phyloP scores from a whole-genome alignment of 306 rosid genomes.

The Luffa aegyptiaca region DNA sequence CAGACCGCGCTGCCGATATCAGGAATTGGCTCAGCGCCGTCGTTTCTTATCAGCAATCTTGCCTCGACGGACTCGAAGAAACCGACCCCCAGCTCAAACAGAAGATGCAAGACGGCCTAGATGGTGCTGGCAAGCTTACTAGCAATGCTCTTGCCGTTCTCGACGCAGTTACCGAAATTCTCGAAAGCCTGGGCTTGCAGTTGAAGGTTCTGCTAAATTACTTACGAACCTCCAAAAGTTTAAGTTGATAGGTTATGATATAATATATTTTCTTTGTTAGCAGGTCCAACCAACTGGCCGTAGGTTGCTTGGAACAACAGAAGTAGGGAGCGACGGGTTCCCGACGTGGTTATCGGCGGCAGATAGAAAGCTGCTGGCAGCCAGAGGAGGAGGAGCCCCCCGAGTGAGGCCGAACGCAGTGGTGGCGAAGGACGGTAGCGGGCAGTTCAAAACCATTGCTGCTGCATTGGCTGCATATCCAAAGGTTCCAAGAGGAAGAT shows the following conservation, averaged over 20 bases:
- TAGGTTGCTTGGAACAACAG: slow-evolving; percentile 29
- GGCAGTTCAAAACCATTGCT: slow-evolving; percentile 32
- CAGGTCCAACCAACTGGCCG: slow-evolving; percentile 30
- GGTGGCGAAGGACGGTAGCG: slow-evolving; percentile 74
- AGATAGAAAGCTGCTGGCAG: slow-evolving; percentile 43
- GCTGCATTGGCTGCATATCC: slow-evolving; percentile 48
- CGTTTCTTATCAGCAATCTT: slow-evolving; percentile 35
- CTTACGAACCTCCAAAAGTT: background rate
- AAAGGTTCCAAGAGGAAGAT: slow-evolving; percentile 20
- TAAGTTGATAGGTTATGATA: background rate
- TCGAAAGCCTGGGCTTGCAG: slow-evolving; percentile 20
- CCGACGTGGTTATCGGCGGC: slow-evolving; percentile 45
- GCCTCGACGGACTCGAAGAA: slow-evolving; percentile 33
- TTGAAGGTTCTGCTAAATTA: slow-evolving; percentile 1
- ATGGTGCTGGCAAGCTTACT: slow-evolving; percentile 21
- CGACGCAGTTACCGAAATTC: slow-evolving; percentile 16
- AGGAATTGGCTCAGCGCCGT: slow-evolving; percentile 57
- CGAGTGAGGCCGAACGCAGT: slow-evolving; percentile 18
- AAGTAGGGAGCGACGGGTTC: slow-evolving; percentile 16
- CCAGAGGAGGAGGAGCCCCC: background rate
- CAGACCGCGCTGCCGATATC: slow-evolving; percentile 23
- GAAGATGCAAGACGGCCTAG: slow-evolving; percentile 14
- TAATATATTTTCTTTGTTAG: background rate
- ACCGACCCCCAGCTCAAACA: slow-evolving; percentile 11
- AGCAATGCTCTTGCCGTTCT: slow-evolving; percentile 45